Percentiles rank a stretch among this genome's conserved stretches.
These are phyloP conservation scores for Symmetrospora coprosmae DNA, from an alignment of 768 basidiomycete genomes.

Conservation along the genomic window DNA sequence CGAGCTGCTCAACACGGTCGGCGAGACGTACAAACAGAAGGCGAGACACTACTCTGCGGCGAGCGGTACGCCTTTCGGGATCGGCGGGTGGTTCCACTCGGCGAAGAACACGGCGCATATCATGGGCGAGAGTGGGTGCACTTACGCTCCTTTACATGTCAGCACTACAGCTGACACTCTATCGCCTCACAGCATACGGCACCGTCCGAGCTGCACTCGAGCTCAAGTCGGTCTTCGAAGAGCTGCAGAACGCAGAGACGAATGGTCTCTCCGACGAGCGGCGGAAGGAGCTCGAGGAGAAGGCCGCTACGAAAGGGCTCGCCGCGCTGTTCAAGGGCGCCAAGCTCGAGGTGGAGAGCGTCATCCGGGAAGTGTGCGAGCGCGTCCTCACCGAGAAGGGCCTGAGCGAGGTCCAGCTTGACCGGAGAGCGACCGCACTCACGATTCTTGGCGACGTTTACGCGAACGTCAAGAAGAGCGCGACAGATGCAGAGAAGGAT, in stretches of 20 bases:
- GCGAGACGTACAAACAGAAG: constrained; percentile 69
- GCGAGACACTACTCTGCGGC: constrained; percentile 60
- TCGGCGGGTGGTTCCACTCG: constrained; percentile 85
- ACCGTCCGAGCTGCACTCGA: constrained; percentile 50
- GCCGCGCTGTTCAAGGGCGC: constrained; percentile 86
- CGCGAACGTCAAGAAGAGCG: constrained; percentile 53
- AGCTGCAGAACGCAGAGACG: constrained; percentile 77
- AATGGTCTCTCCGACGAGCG: constrained; percentile 65
- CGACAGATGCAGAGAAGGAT: constrained; percentile 35
- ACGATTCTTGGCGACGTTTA: constrained; percentile 75
- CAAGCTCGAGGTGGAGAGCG: constrained; percentile 78
- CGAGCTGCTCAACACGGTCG: constrained; percentile 69
- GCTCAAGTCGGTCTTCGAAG: constrained; percentile 76
- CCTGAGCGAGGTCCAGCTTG: constrained; percentile 42
- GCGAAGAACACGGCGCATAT: constrained; percentile 85
- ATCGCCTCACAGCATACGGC: constrained; percentile 23
- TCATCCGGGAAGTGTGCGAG: constrained; percentile 77
- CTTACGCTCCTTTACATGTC: constrained; percentile 40
- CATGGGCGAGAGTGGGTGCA: constrained; percentile 72
- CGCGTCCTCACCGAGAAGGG: constrained; percentile 44
- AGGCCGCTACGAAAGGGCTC: constrained; percentile 74
- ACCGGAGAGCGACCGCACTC: constrained; percentile 62
- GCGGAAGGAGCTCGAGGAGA: constrained; percentile 68
- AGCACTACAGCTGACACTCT: not conserved
- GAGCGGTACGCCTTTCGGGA: constrained; percentile 54